Percentiles rank a stretch among this genome's conserved stretches.
Evolutionary conservation across 2,329 filamentous ascomycete species (phyloP).

Genomic region (Penicillium brevicompactum): DNA sequence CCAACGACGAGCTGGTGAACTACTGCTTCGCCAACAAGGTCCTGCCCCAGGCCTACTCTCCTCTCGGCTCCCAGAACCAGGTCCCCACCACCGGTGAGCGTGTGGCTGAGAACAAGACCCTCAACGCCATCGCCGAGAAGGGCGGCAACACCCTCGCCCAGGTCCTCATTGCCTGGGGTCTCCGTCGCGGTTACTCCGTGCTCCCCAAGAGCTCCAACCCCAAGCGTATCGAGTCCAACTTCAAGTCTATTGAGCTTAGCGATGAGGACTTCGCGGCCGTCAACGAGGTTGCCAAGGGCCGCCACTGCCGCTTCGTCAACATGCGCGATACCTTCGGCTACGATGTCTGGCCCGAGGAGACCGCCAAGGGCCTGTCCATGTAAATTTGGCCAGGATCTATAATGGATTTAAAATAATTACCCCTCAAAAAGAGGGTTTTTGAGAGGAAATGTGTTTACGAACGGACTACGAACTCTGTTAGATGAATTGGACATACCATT

Average conservation of each 20-base stretch:
- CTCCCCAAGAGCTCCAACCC: conserved; percentile 71
- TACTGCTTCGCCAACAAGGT: conserved; percentile 46
- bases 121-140: conserved; percentile 61
- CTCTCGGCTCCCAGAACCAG: conserved; percentile 67
- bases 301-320: conserved; percentile 73
- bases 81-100: conserved; percentile 69
- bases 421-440: conserved; percentile 1
- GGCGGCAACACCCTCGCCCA: conserved; percentile 62
- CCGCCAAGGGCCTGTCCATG: conserved; percentile 35
- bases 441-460: conserved; percentile 15
- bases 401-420: conserved; percentile 6
- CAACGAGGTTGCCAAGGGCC: conserved; percentile 64
- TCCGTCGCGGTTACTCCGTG: conserved; percentile 67
- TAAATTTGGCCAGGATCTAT: conserved; percentile 16
- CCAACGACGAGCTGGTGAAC: conserved; percentile 46
- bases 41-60: conserved; percentile 47
- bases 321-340: conserved; percentile 82
- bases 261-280: conserved; percentile 62
- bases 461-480: conserved; percentile 14
- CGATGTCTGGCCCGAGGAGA: conserved; percentile 67
- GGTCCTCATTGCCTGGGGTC: conserved; percentile 66
- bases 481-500: conserved; percentile 21
- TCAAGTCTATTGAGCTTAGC: conserved; percentile 61
- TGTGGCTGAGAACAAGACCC: conserved; percentile 60
- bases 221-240: conserved; percentile 68